These are phyloP conservation scores for Durio zibethinus DNA, from an alignment of 345 rosid species.

Conservation along the genomic window DNA sequence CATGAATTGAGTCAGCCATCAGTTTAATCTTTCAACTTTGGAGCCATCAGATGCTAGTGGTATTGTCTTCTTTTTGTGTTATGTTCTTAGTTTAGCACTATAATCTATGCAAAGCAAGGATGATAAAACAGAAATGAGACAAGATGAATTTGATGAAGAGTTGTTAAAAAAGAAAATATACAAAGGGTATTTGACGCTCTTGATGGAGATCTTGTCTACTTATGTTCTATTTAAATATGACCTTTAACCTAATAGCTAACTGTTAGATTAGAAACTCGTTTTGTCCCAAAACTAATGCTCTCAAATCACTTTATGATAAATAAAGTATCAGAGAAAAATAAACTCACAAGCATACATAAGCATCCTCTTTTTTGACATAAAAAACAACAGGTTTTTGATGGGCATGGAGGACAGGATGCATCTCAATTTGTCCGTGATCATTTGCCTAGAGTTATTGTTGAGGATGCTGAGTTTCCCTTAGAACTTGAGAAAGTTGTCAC, in stretches of 20 bases:
- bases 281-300: not conserved
- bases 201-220: not conserved
- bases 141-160: not conserved
- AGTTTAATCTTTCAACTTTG: not conserved
- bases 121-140: not conserved
- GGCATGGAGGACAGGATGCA: slow-evolving; percentile 81
- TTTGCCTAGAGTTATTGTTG: slow-evolving; percentile 70
- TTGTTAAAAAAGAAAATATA: not conserved
- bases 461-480: slow-evolving; percentile 71
- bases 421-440: slow-evolving; percentile 72
- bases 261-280: not conserved
- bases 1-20: not conserved
- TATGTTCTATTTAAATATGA: not conserved
- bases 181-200: not conserved
- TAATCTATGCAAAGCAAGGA: not conserved
- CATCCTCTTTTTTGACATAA: slow-evolving; percentile 7
- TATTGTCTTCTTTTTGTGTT: not conserved
- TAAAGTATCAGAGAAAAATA: not conserved
- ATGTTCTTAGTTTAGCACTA: not conserved
- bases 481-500: slow-evolving; percentile 63
- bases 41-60: not conserved
- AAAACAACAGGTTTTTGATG: slow-evolving; percentile 73
- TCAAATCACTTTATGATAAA: not conserved
- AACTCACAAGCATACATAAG: not conserved
- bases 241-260: not conserved